These are phyloP conservation scores for Waitea zeae DNA, from an alignment of 1,284 basidiomycete genomes.

Conservation along the genomic window DNA sequence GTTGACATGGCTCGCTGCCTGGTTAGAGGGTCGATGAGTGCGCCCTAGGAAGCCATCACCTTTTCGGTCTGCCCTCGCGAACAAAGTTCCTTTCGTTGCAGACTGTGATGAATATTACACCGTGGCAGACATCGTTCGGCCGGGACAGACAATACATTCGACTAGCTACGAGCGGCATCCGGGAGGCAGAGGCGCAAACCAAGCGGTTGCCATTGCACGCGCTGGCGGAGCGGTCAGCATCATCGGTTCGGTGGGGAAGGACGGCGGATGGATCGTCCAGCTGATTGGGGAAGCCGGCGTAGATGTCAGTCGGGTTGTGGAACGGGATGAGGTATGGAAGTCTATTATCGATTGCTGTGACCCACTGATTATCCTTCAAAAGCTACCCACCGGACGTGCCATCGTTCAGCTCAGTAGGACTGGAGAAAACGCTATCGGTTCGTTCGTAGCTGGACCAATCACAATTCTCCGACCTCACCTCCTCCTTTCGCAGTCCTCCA, in stretches of 20 bases:
- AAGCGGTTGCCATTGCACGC: conserved; percentile 32
- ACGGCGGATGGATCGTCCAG: conserved; percentile 27
- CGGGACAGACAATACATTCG: conserved; percentile 40
- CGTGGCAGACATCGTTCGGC: conserved; percentile 29
- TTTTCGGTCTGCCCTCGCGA: neutral
- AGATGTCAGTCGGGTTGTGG: conserved; percentile 16
- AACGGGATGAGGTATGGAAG: neutral
- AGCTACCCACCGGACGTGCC: conserved; percentile 36
- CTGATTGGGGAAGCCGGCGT: conserved; percentile 20
- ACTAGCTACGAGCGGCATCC: conserved; percentile 23
- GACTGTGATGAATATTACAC: conserved; percentile 42
- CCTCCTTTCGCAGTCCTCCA: conserved; percentile 24
- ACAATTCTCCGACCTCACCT: neutral
- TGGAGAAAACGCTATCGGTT: conserved; percentile 45
- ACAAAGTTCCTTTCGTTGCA: conserved; percentile 9
- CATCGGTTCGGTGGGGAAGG: conserved; percentile 26
- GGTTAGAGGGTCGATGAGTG: conserved; percentile 38
- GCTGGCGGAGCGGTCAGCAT: conserved; percentile 26
- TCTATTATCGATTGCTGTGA: neutral
- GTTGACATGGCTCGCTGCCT: conserved; percentile 15
- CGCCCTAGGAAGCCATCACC: conserved; percentile 9
- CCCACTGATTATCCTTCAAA: neutral
- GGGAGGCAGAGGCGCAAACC: conserved; percentile 44
- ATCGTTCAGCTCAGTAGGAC: conserved; percentile 34
- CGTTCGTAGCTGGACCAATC: too few species aligned